A percentile compares a stretch with the other conserved stretches of the same genome.
Conservation (phyloP, 2,329 filamentous ascomycete genomes). For the Aspergillus hiratsukae region DNA sequence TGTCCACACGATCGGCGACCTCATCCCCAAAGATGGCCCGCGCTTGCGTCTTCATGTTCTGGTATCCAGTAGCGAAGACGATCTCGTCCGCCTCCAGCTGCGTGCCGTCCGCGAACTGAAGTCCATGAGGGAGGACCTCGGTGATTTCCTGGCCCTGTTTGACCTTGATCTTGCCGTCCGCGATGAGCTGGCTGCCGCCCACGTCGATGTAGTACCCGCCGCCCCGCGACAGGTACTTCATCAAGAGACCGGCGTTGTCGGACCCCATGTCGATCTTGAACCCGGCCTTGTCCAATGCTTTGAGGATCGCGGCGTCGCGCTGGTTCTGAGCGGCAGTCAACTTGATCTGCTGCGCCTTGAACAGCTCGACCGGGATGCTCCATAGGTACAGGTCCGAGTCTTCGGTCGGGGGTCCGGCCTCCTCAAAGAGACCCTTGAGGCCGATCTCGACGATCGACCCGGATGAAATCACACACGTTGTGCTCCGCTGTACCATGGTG, state of each 20-base stretch:
- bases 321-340: constrained; percentile 36
- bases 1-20: constrained; percentile 54
- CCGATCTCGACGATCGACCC: constrained; percentile 50
- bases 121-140: constrained; percentile 47
- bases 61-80: constrained; percentile 56
- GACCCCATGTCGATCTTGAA: constrained; percentile 59
- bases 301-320: constrained; percentile 34
- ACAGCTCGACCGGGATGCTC: constrained; percentile 54
- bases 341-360: constrained; percentile 56
- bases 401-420: constrained; percentile 54
- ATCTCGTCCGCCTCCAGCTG: constrained; percentile 61
- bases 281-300: constrained; percentile 51
- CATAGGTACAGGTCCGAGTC: constrained; percentile 62
- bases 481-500: constrained; percentile 65
- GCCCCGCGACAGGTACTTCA: constrained; percentile 62
- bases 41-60: constrained; percentile 64
- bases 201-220: constrained; percentile 70
- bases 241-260: constrained; percentile 53
- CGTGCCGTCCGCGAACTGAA: constrained; percentile 53
- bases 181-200: constrained; percentile 58
- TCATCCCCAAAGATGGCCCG: constrained; percentile 58
- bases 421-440: constrained; percentile 49
- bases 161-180: constrained; percentile 60
- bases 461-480: constrained; percentile 60
- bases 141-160: constrained; percentile 59